phyloP scores from a whole-genome alignment of 352 stramenopile genomes.

The Phytophthora fragariae region DNA sequence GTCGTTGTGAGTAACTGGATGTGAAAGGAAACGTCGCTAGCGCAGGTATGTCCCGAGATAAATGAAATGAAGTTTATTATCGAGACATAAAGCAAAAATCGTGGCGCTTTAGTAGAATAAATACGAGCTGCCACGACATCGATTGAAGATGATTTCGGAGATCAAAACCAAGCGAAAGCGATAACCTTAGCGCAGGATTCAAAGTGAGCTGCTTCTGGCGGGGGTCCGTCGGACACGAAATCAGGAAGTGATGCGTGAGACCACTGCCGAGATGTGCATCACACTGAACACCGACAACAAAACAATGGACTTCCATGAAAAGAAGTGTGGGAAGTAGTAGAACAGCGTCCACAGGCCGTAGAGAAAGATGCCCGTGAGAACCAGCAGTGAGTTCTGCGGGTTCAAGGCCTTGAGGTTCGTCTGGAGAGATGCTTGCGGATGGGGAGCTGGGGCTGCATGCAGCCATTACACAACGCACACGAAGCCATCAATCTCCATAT shows the following conservation, averaged over 20 bases:
- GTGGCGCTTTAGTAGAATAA: conserved; percentile 36
- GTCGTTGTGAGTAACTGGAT: neutral
- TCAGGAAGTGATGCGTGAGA: conserved; percentile 60
- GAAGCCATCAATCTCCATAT: conserved; percentile 26
- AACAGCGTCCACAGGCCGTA: conserved; percentile 84
- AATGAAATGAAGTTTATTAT: conserved; percentile 37
- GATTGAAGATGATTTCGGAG: conserved; percentile 8
- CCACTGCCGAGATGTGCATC: conserved; percentile 63
- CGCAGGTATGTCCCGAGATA: neutral
- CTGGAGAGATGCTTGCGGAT: conserved; percentile 51
- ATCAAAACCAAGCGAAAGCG: conserved; percentile 28
- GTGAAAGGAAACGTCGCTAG: neutral
- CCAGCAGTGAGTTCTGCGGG: conserved; percentile 63
- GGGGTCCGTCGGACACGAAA: neutral
- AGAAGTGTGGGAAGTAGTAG: conserved; percentile 82
- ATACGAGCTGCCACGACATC: conserved; percentile 38
- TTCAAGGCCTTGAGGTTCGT: conserved; percentile 67
- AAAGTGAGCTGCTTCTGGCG: conserved; percentile 5
- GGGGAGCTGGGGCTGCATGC: conserved; percentile 45
- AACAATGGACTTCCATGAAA: conserved; percentile 78
- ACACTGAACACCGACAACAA: conserved; percentile 70
- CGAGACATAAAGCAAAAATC: conserved; percentile 31
- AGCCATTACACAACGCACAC: conserved; percentile 19
- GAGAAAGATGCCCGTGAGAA: conserved; percentile 69
- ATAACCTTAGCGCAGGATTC: conserved; percentile 14